Conservation (phyloP, 2,329 filamentous ascomycete genomes). For the Pseudohalonectria lignicola region DNA sequence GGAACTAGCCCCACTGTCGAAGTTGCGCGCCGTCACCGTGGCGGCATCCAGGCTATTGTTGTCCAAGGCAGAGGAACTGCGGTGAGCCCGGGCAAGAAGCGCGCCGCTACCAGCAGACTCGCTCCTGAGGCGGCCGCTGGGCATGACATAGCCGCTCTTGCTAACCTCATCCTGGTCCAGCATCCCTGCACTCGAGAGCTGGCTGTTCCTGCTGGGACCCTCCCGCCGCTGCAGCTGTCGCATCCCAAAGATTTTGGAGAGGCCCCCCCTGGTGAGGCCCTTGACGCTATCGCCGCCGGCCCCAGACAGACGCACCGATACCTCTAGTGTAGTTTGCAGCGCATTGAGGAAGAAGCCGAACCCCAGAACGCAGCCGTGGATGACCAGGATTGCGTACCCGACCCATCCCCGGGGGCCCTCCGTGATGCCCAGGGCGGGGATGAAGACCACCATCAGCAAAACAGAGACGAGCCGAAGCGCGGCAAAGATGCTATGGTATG, state of each 20-base stretch:
- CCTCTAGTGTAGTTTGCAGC: constrained; percentile 81
- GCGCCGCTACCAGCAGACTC: constrained; percentile 49
- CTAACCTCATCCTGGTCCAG: constrained; percentile 56
- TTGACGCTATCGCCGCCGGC: constrained; percentile 66
- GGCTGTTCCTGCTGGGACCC: constrained; percentile 62
- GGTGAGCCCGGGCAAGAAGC: constrained; percentile 31
- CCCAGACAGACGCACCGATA: constrained; percentile 70
- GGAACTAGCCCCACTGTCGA: constrained; percentile 49
- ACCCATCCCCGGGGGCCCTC: constrained; percentile 87
- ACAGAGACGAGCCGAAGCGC: constrained; percentile 65
- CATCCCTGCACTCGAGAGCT: constrained; percentile 75
- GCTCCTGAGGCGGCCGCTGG: constrained; percentile 44
- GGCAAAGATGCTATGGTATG: constrained; percentile 82
- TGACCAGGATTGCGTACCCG: constrained; percentile 78
- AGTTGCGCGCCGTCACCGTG: constrained; percentile 31
- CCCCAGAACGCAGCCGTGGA: constrained; percentile 75
- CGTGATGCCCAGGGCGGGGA: constrained; percentile 67
- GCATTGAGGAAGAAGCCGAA: constrained; percentile 93
- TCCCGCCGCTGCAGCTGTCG: constrained; percentile 71
- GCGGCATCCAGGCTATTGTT: constrained; percentile 30
- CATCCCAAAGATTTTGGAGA: constrained; percentile 86
- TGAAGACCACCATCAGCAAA: constrained; percentile 71
- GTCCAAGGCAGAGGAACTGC: constrained; percentile 45
- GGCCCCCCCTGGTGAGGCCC: constrained; percentile 65
- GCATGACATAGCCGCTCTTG: constrained; percentile 46